A percentile compares a stretch with the other conserved stretches of the same genome.
Evolutionary conservation across 164 flowering plant genomes (phyloP).

Genomic region (Vitis amurensis): DNA sequence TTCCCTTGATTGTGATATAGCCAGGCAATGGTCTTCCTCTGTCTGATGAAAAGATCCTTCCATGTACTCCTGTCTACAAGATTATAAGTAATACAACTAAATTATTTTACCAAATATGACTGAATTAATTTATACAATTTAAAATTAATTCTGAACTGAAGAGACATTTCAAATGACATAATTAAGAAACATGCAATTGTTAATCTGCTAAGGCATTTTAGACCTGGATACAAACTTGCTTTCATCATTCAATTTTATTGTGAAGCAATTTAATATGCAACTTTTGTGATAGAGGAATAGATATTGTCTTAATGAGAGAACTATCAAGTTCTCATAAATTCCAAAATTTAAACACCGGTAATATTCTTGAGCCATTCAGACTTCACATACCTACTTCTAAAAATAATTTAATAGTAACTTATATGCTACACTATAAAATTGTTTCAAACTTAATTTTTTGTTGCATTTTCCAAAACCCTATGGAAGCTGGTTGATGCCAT

Average conservation of each 20-base stretch:
- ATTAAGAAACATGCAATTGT: neutral
- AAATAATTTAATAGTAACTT: neutral
- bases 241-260: neutral
- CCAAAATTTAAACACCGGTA: neutral
- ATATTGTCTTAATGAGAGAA: neutral
- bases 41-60: slow-evolving; percentile 73
- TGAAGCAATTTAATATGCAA: neutral
- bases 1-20: slow-evolving; percentile 59
- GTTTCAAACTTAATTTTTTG: neutral
- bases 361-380: neutral
- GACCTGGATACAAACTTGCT: neutral
- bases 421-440: neutral
- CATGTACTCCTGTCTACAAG: slow-evolving; percentile 83
- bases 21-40: slow-evolving; percentile 80
- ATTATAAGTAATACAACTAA: slow-evolving; percentile 7
- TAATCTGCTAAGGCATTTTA: neutral
- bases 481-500: neutral
- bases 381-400: neutral
- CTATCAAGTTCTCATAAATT: neutral
- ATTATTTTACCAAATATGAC: neutral
- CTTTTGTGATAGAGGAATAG: neutral
- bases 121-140: too few species aligned
- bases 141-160: neutral
- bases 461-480: neutral
- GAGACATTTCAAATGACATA: neutral